Evolutionary conservation across 257 asterid genomes (phyloP).

Genomic region (Craterostigma plantagineum): DNA sequence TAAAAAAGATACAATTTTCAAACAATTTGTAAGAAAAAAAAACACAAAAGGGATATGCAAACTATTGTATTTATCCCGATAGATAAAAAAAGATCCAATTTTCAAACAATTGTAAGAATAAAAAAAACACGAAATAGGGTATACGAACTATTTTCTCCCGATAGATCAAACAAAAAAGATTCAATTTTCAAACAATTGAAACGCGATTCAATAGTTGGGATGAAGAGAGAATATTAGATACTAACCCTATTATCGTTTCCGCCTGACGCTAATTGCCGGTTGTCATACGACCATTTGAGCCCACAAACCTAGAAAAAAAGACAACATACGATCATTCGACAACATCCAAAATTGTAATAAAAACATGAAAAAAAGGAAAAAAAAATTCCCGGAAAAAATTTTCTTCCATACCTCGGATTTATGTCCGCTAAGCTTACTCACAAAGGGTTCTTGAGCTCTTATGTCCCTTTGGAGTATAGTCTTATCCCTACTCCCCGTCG

Average conservation of each 20-base stretch:
- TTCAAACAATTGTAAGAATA: too few species aligned
- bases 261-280: slow-evolving; percentile 91
- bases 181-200: too few species aligned
- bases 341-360: not conserved
- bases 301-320: slow-evolving; percentile 70
- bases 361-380: slow-evolving; percentile 1
- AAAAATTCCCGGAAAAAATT: not conserved
- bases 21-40: too few species aligned
- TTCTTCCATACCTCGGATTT: slow-evolving; percentile 67
- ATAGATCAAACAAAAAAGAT: too few species aligned
- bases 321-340: slow-evolving; percentile 2
- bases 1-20: too few species aligned
- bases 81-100: too few species aligned
- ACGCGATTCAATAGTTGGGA: too few species aligned
- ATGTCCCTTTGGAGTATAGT: slow-evolving; percentile 80
- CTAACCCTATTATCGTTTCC: slow-evolving; percentile 91
- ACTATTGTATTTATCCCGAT: too few species aligned
- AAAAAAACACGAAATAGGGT: too few species aligned
- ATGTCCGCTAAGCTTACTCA: slow-evolving; percentile 81
- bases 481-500: slow-evolving; percentile 95
- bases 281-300: slow-evolving; percentile 93
- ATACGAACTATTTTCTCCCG: too few species aligned
- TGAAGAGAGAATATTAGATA: slow-evolving; percentile 1
- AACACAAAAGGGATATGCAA: too few species aligned
- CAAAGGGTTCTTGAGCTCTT: slow-evolving; percentile 54